phyloP scores from a whole-genome alignment of 2,329 filamentous ascomycete genomes.

The Xylariaceae sp. region DNA sequence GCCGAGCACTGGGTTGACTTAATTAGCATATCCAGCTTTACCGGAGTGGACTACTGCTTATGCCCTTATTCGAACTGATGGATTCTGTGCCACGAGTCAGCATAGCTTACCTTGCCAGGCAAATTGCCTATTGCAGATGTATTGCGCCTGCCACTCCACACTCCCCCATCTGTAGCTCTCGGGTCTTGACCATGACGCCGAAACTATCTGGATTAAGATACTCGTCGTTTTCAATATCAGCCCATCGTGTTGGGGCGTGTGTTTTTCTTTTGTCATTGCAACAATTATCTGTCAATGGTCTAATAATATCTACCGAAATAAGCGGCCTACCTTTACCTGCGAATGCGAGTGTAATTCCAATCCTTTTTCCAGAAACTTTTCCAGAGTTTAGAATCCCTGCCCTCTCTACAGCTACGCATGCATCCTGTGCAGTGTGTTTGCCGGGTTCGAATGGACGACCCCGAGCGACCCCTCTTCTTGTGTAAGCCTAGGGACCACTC shows the following conservation, averaged over 20 bases:
- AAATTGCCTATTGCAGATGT: constrained; percentile 4
- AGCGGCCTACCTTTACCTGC: not conserved
- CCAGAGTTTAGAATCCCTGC: constrained; percentile 13
- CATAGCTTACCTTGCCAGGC: constrained; percentile 11
- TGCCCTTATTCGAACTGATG: no score
- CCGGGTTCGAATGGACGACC: constrained; percentile 19
- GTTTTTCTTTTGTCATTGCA: no score
- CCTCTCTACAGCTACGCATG: constrained; percentile 7
- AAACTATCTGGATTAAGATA: no score
- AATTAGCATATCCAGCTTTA: no score
- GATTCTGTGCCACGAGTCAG: constrained; percentile 18
- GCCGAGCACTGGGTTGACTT: no score
- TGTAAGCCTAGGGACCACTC: not conserved
- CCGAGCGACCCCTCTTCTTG: constrained; percentile 25
- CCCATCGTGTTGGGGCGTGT: no score
- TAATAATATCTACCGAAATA: no score
- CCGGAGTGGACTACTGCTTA: no score
- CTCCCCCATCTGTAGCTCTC: constrained; percentile 7
- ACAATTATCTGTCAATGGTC: no score
- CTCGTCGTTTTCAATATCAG: no score
- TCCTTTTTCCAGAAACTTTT: constrained; percentile 17
- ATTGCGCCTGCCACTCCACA: constrained; percentile 14
- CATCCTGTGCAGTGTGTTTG: constrained; percentile 21
- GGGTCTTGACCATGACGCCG: no score
- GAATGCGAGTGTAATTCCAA: constrained; percentile 2